Conservation (phyloP, 768 basidiomycete species). For the Lentinula lateritia region DNA sequence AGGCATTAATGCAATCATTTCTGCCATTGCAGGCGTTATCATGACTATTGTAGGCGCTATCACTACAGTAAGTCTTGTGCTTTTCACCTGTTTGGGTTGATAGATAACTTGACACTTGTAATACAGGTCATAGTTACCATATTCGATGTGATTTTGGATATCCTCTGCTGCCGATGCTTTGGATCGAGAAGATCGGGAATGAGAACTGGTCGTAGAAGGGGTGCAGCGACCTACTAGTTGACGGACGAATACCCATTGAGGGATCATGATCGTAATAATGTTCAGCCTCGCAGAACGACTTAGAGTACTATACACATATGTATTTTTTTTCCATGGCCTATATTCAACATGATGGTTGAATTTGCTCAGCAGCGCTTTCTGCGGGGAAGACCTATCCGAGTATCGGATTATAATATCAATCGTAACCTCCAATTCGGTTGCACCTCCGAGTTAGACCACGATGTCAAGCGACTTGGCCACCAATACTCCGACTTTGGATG, state of each 20-base stretch:
- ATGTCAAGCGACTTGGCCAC: neutral
- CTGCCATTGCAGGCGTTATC: slow-evolving; percentile 52
- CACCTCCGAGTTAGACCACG: neutral
- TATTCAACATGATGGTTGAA: too few relatives aligned
- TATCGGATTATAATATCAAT: too few relatives aligned
- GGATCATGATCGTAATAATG: neutral
- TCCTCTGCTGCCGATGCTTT: slow-evolving; percentile 46
- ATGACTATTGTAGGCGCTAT: slow-evolving; percentile 58
- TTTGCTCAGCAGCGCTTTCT: too few relatives aligned
- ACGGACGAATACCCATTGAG: neutral
- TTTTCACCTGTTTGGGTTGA: neutral
- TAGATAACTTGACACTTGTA: neutral
- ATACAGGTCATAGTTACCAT: slow-evolving; percentile 59
- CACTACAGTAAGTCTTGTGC: slow-evolving; percentile 41
- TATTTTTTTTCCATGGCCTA: too few relatives aligned
- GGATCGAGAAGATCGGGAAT: slow-evolving; percentile 26
- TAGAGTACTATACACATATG: too few relatives aligned
- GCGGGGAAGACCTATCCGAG: too few relatives aligned
- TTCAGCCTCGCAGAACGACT: too few relatives aligned
- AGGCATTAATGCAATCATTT: slow-evolving; percentile 54
- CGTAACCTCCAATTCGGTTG: too few relatives aligned
- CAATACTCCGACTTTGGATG: neutral
- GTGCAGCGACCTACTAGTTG: neutral
- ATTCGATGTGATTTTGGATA: slow-evolving; percentile 54
- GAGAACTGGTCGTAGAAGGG: neutral